Conservation (phyloP, 129 eudicot species). For the Erigeron canadensis region DNA sequence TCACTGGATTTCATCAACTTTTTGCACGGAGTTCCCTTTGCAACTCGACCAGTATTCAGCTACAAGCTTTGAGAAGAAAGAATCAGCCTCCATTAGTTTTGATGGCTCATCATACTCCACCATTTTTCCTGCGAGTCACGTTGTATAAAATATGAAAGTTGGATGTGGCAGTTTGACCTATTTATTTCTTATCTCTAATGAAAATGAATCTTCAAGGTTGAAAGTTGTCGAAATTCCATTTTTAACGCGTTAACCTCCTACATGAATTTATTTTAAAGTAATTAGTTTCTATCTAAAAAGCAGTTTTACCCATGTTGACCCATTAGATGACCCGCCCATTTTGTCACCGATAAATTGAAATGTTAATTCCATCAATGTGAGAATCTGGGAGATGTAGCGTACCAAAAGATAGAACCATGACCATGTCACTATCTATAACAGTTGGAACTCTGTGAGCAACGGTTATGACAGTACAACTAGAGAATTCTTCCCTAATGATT, state of each 20-base stretch:
- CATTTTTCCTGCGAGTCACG: slow-evolving; percentile 43
- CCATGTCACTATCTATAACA: slow-evolving; percentile 65
- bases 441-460: slow-evolving; percentile 75
- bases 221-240: too few species aligned
- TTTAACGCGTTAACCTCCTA: too few species aligned
- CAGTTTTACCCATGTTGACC: background rate
- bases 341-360: background rate
- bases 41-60: slow-evolving; percentile 75
- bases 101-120: slow-evolving; percentile 68
- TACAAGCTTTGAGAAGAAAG: slow-evolving; percentile 63
- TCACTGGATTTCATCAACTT: background rate
- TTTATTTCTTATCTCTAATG: too few species aligned
- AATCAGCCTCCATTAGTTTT: slow-evolving; percentile 51
- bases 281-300: background rate
- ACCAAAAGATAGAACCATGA: slow-evolving; percentile 65
- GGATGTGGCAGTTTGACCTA: background rate
- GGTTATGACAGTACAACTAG: slow-evolving; percentile 53
- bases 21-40: slow-evolving; percentile 31
- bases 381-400: slow-evolving; percentile 3
- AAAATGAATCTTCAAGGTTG: too few species aligned
- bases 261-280: too few species aligned
- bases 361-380: background rate
- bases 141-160: too few species aligned
- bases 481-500: slow-evolving; percentile 53
- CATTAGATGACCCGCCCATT: background rate